A percentile compares a stretch with the other conserved stretches of the same genome.
Evolutionary conservation across 1,284 basidiomycete genomes (phyloP).

Genomic region (Inonotus obliquus): DNA sequence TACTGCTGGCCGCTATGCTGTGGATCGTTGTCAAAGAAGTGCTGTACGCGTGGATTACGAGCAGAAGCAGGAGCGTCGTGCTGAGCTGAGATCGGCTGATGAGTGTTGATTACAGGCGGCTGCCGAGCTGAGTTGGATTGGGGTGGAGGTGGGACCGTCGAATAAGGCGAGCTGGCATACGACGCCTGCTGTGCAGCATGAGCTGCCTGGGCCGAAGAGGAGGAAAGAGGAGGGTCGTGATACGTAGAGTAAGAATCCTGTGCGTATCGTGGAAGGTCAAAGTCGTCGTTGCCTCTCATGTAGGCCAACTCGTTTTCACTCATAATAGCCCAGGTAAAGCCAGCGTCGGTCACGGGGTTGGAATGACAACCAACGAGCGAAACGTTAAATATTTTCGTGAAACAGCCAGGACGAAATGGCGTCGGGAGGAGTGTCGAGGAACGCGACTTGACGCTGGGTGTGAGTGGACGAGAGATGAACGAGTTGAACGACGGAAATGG

Average conservation of each 20-base stretch:
- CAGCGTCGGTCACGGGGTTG: not conserved
- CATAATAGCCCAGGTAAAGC: not conserved
- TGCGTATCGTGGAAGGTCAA: constrained; percentile 79
- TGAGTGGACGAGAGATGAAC: not conserved
- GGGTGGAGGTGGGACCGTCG: constrained; percentile 34
- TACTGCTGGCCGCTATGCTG: constrained; percentile 48
- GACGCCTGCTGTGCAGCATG: constrained; percentile 51
- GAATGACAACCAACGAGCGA: not conserved
- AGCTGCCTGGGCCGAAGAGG: constrained; percentile 49
- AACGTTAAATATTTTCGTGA: not conserved
- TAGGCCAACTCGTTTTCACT: constrained; percentile 39
- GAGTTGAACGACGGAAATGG: not conserved
- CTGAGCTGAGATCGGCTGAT: constrained; percentile 30
- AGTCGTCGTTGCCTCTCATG: constrained; percentile 51
- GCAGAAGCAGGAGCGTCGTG: constrained; percentile 34
- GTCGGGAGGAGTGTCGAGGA: not conserved
- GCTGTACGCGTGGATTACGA: constrained; percentile 56
- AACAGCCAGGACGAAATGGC: not conserved
- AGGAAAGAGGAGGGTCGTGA: constrained; percentile 59
- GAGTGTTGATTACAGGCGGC: constrained; percentile 28
- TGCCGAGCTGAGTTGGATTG: constrained; percentile 25
- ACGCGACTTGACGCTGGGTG: not conserved
- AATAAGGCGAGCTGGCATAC: constrained; percentile 40
- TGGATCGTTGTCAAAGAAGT: constrained; percentile 57
- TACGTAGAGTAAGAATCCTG: constrained; percentile 39